These are phyloP conservation scores for Wallacemonas rigidus DNA, from an alignment of 208 protist species.

Conservation along the genomic window DNA sequence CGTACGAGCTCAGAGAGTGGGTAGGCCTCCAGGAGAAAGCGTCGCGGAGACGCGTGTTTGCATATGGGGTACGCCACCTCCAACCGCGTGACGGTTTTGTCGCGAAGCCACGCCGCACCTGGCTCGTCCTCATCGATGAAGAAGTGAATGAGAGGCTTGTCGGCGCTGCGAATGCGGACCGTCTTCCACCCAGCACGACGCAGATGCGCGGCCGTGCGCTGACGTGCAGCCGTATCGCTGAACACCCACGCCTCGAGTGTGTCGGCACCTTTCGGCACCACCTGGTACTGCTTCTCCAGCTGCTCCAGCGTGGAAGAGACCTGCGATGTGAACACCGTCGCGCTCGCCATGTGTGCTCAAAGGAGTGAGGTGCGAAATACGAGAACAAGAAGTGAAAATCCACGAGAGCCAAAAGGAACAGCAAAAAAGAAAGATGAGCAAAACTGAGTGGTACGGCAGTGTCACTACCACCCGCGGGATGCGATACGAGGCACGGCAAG, in stretches of 20 bases:
- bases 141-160: constrained; percentile 13
- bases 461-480: too few relatives aligned
- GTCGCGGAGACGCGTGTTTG: background rate
- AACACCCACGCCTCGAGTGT: background rate
- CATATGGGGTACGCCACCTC: constrained; percentile 3
- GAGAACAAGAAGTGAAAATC: background rate
- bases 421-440: background rate
- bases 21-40: constrained; percentile 12
- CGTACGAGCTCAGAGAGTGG: constrained; percentile 2
- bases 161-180: constrained; percentile 1
- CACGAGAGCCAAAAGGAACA: constrained; percentile 17
- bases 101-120: background rate
- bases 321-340: background rate
- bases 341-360: background rate
- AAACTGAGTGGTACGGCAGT: background rate
- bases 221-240: background rate
- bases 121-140: background rate
- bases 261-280: background rate
- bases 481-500: too few relatives aligned
- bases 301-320: background rate
- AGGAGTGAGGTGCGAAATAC: too few relatives aligned
- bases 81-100: background rate
- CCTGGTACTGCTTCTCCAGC: background rate
- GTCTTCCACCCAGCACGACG: background rate
- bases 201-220: background rate